phyloP scores from a whole-genome alignment of 352 stramenopile species.

The Phytopythium cucurbitacearum region DNA sequence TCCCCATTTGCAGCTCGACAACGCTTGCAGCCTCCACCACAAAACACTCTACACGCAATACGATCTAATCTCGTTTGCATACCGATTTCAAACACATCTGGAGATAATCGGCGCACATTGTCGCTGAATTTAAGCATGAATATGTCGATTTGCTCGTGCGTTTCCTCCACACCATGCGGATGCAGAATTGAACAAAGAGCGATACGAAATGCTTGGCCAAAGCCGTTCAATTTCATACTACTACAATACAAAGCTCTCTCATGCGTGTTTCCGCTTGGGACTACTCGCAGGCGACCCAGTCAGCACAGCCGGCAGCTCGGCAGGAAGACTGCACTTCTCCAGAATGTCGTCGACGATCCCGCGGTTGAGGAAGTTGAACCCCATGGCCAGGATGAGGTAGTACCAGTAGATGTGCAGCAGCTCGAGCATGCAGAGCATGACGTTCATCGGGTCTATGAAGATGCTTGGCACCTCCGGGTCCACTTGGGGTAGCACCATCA shows the following conservation, averaged over 20 bases:
- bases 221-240: too few relatives aligned
- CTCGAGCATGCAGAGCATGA: conserved; percentile 35
- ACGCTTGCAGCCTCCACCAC: too few relatives aligned
- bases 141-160: too few relatives aligned
- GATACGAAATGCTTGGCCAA: too few relatives aligned
- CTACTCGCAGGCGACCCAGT: background rate
- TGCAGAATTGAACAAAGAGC: too few relatives aligned
- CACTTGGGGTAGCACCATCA: conserved; percentile 21
- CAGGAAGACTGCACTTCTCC: conserved; percentile 19
- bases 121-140: too few relatives aligned
- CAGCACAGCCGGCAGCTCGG: conserved; percentile 3
- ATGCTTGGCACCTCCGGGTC: conserved; percentile 28
- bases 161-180: too few relatives aligned
- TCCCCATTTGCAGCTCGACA: too few relatives aligned
- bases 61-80: too few relatives aligned
- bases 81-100: too few relatives aligned
- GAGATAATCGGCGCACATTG: too few relatives aligned
- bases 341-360: conserved; percentile 32
- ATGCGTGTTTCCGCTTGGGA: conserved; percentile 6
- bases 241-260: background rate
- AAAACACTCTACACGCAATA: too few relatives aligned
- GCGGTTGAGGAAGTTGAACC: conserved; percentile 28
- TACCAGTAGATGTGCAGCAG: conserved; percentile 44
- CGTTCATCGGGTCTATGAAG: conserved; percentile 29
- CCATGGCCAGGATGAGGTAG: conserved; percentile 36